Conservation (phyloP, 176 grass and related monocot species). For the Oryza coarctata region DNA sequence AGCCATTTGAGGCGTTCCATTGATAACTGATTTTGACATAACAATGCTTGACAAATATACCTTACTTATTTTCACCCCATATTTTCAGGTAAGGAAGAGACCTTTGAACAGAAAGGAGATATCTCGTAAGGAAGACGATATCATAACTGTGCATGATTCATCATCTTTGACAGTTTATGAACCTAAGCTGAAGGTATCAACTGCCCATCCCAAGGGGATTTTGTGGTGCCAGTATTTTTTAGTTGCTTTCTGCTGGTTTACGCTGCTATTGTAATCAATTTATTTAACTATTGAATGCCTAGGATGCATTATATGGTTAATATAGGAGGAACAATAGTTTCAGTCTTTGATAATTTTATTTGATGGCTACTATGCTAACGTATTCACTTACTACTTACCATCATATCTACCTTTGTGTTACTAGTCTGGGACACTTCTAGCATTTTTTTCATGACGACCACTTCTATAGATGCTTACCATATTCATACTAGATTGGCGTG, state of each 20-base stretch:
- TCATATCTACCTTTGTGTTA: conserved; percentile 12
- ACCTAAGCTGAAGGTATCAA: conserved; percentile 90
- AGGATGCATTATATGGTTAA: conserved; percentile 3
- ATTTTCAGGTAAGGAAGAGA: conserved; percentile 90
- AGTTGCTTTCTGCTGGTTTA: conserved; percentile 2
- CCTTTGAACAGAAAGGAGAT: conserved; percentile 97
- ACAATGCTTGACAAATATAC: conserved; percentile 25
- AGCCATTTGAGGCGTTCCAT: conserved; percentile 21
- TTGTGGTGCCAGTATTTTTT: conserved; percentile 23
- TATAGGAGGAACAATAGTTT: not conserved
- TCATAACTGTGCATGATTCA: conserved; percentile 79
- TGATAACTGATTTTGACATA: not conserved
- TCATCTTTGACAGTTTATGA: conserved; percentile 79
- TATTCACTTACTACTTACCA: not conserved
- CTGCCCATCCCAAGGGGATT: not conserved
- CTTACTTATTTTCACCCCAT: conserved; percentile 36
- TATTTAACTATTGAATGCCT: conserved; percentile 20
- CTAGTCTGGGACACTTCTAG: not conserved
- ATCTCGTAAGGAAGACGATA: conserved; percentile 96
- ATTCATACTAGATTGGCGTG: not conserved
- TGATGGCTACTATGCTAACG: not conserved
- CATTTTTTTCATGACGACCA: conserved; percentile 4
- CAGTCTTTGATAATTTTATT: not conserved
- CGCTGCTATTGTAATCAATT: conserved; percentile 5
- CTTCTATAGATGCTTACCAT: not conserved